Percentiles rank a stretch among this genome's conserved stretches.
These are phyloP conservation scores for Sugiyamaella pinicola DNA, from an alignment of 1,139 yeast genomes.

Conservation along the genomic window DNA sequence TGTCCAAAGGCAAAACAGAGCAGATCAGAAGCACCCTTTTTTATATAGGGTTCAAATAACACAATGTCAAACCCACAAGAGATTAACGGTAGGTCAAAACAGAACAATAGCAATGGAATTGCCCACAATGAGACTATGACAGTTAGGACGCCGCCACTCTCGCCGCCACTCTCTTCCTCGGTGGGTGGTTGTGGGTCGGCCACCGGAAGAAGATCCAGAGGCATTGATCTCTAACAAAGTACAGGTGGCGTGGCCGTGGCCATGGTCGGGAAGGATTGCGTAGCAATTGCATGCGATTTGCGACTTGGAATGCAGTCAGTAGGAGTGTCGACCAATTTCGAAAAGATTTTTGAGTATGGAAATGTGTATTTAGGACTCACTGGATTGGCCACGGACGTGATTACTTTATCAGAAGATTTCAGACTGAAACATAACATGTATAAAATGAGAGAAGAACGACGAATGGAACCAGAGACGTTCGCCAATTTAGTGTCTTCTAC, in stretches of 20 bases:
- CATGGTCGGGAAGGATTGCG: constrained; percentile 98
- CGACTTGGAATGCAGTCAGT: constrained; percentile 92
- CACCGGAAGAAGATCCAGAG: too few species aligned
- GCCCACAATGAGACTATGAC: too few species aligned
- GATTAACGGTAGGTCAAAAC: constrained; percentile 38
- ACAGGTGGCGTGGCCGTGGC: constrained; percentile 95
- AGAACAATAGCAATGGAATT: not conserved
- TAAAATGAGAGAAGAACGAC: constrained; percentile 87
- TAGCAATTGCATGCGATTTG: constrained; percentile 95
- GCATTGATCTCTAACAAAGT: constrained; percentile 1
- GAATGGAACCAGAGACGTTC: constrained; percentile 89
- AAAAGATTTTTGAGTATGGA: constrained; percentile 84
- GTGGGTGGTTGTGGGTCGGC: too few species aligned
- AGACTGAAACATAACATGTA: constrained; percentile 85
- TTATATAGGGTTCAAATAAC: not conserved
- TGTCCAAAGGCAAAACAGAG: too few species aligned
- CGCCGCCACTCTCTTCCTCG: not conserved
- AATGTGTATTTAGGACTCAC: constrained; percentile 88
- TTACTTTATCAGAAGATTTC: constrained; percentile 77
- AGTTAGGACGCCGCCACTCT: constrained; percentile 2
- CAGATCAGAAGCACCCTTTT: too few species aligned
- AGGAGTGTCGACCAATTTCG: constrained; percentile 90
- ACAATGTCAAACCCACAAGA: constrained; percentile 41
- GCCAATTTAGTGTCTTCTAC: constrained; percentile 91
- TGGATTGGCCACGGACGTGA: constrained; percentile 93